A percentile compares a stretch with the other conserved stretches of the same genome.
Evolutionary conservation across 2,329 filamentous ascomycete genomes (phyloP).

Genomic region (Thermothelomyces thermophilus): DNA sequence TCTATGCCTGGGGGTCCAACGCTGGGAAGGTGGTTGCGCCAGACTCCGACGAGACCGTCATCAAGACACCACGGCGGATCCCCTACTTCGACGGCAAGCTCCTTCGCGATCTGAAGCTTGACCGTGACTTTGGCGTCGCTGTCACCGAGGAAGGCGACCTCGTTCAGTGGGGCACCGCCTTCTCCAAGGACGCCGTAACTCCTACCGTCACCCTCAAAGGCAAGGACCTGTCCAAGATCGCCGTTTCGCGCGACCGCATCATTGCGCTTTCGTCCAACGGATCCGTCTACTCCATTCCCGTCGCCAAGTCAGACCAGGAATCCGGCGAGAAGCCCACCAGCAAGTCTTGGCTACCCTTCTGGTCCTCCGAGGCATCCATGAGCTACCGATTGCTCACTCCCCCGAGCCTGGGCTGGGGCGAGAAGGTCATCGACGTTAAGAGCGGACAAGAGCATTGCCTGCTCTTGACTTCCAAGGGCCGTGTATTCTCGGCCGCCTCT

Average conservation of each 20-base stretch:
- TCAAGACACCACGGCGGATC: conserved; percentile 77
- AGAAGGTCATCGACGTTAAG: conserved; percentile 67
- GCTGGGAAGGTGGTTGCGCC: conserved; percentile 77
- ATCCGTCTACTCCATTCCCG: conserved; percentile 76
- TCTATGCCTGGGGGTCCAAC: conserved; percentile 94
- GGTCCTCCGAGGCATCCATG: conserved; percentile 45
- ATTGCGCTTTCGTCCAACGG: conserved; percentile 70
- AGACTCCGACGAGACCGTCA: conserved; percentile 64
- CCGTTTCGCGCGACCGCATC: conserved; percentile 75
- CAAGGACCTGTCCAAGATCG: conserved; percentile 70
- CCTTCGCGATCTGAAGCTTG: conserved; percentile 80
- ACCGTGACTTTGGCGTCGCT: conserved; percentile 74
- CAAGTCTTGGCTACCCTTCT: conserved; percentile 66
- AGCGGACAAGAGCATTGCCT: conserved; percentile 82
- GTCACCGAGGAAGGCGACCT: conserved; percentile 83
- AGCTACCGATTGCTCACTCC: conserved; percentile 71
- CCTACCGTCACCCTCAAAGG: conserved; percentile 71
- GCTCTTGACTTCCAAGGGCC: conserved; percentile 74
- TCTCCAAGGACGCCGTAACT: conserved; percentile 54
- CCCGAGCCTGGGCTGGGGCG: conserved; percentile 55
- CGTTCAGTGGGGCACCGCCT: conserved; percentile 83
- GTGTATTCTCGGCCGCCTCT: conserved; percentile 82
- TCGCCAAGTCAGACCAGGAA: conserved; percentile 64
- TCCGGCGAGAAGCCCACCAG: conserved; percentile 47
- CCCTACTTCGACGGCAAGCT: conserved; percentile 77